Percentiles rank a stretch among this genome's conserved stretches.
phyloP scores from a whole-genome alignment of 768 basidiomycete species.

The Steccherinum ochraceum region DNA sequence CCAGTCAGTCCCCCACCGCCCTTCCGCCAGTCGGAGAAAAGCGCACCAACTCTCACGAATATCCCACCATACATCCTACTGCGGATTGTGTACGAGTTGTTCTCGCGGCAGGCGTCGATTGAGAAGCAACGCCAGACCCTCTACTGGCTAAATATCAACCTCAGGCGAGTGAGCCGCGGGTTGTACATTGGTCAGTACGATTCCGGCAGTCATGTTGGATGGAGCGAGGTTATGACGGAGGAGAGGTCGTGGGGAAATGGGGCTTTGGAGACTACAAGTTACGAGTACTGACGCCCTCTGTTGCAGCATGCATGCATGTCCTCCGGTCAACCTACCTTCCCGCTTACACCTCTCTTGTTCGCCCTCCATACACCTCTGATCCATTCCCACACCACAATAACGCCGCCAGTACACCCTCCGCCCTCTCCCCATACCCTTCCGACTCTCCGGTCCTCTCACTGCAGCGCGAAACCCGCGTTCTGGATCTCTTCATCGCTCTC shows the following conservation, averaged over 20 bases:
- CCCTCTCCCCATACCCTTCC: constrained; percentile 14
- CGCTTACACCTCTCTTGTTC: constrained; percentile 55
- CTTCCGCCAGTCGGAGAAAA: constrained; percentile 13
- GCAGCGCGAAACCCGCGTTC: constrained; percentile 68
- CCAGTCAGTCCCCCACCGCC: constrained; percentile 30
- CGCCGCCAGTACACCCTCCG: constrained; percentile 16
- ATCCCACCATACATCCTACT: constrained; percentile 63
- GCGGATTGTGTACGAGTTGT: constrained; percentile 59
- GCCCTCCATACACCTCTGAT: constrained; percentile 67
- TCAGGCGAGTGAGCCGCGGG: constrained; percentile 59
- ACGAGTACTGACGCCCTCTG: not conserved
- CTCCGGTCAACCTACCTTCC: constrained; percentile 71
- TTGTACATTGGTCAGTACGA: constrained; percentile 58
- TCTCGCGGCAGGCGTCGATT: constrained; percentile 40
- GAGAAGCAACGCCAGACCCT: constrained; percentile 60
- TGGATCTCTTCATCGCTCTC: constrained; percentile 76
- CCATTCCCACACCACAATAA: constrained; percentile 55
- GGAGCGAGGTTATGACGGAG: too few species aligned
- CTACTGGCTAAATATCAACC: constrained; percentile 59
- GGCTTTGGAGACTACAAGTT: not conserved
- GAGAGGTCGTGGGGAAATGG: not conserved
- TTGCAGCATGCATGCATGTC: constrained; percentile 71
- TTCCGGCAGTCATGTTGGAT: not conserved
- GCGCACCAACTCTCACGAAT: constrained; percentile 20
- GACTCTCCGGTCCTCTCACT: constrained; percentile 30